Conservation (phyloP, 139 green algal species). For the Volvox reticuliferus region DNA sequence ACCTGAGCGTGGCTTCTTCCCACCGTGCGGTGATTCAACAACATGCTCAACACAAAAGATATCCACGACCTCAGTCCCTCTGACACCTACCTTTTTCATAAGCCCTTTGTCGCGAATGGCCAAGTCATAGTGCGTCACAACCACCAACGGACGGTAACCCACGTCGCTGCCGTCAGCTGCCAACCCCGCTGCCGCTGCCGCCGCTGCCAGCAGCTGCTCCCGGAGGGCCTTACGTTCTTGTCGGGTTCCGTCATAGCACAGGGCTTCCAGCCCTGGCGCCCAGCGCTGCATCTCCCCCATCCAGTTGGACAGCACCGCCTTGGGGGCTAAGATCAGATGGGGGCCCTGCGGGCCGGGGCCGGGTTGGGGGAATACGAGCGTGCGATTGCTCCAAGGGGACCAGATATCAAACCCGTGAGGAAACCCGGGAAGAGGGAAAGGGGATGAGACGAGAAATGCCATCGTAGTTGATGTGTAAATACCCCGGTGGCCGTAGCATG, state of each 20-base stretch:
- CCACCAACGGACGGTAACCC: slow-evolving; percentile 51
- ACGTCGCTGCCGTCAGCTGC: slow-evolving; percentile 31
- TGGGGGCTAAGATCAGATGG: slow-evolving; percentile 80
- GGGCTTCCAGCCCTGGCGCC: slow-evolving; percentile 54
- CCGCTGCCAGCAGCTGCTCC: background rate
- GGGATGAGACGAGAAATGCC: no score
- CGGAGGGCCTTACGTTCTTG: background rate
- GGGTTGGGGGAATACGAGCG: no score
- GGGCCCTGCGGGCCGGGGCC: slow-evolving; percentile 57
- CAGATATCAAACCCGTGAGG: no score
- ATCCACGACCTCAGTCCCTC: no score
- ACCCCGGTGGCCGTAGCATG: no score
- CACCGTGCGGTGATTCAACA: no score
- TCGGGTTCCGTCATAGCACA: slow-evolving; percentile 71
- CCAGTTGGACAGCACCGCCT: slow-evolving; percentile 88
- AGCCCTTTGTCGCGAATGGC: slow-evolving; percentile 79
- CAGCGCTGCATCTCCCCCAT: slow-evolving; percentile 88
- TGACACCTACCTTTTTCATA: slow-evolving; percentile 67
- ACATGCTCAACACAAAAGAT: no score
- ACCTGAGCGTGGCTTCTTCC: no score
- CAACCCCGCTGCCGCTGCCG: background rate
- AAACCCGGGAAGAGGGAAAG: no score
- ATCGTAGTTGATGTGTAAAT: no score
- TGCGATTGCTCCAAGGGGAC: no score
- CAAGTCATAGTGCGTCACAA: slow-evolving; percentile 80